Conservation (phyloP, 2,329 filamentous ascomycete genomes). For the Magnaporthiopsis rhizophila region DNA sequence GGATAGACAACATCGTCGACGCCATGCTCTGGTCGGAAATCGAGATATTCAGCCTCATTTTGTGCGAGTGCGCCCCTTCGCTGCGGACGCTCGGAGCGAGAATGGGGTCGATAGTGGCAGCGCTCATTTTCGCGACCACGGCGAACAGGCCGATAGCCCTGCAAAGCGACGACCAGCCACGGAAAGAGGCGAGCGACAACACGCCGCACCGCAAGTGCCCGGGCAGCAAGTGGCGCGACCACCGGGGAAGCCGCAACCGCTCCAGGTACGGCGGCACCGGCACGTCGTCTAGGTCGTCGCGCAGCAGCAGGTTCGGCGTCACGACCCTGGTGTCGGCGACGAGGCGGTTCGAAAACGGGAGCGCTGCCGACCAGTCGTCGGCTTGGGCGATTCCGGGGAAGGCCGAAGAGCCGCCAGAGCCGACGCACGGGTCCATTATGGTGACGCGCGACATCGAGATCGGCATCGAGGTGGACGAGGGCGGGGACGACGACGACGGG, state of each 20-base stretch:
- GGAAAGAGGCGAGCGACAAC: too few species aligned
- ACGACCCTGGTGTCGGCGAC: slow-evolving; percentile 2
- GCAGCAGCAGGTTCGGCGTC: slow-evolving; percentile 5
- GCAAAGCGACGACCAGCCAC: not conserved
- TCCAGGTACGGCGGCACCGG: not conserved
- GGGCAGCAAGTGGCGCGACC: not conserved
- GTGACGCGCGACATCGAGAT: slow-evolving; percentile 7
- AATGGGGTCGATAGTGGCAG: not conserved
- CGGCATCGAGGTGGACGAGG: slow-evolving; percentile 4
- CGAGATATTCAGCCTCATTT: slow-evolving; percentile 10
- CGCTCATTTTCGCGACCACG: not conserved
- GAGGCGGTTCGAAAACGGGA: not conserved
- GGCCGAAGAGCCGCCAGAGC: not conserved
- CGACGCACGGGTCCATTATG: slow-evolving; percentile 2
- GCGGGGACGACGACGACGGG: not conserved
- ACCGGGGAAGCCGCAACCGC: not conserved
- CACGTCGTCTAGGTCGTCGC: not conserved
- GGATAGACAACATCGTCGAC: slow-evolving; percentile 7
- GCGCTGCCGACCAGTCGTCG: not conserved
- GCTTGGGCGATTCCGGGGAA: not conserved
- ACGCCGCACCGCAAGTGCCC: too few species aligned
- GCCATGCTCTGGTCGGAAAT: slow-evolving; percentile 11
- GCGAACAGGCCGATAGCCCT: not conserved
- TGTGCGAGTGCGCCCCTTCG: slow-evolving; percentile 11
- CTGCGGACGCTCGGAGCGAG: slow-evolving; percentile 5